Base-by-base conservation (phyloP, 1,139 yeast genomes). In the Yamadazyma blattariae region DNA sequence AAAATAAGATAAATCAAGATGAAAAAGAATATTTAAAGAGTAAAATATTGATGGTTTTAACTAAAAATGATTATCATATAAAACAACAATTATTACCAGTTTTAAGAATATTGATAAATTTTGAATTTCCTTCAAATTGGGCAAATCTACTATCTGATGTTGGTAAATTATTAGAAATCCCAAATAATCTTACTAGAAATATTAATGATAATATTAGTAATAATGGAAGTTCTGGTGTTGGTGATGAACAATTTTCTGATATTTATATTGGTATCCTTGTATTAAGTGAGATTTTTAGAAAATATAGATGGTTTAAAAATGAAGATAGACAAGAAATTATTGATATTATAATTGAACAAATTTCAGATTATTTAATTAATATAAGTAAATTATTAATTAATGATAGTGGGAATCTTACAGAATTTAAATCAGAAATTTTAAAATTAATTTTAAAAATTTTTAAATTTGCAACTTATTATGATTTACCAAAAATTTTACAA, bases 401-500 rank as follows among this genome's bases (percentile, higher is more conserved):
- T 22, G 7, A 17, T 17, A 5, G 5, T 5, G 7, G 7, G 5
- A 47, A 52, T n/a, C 53, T 65, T 34, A 56, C 67, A n/a, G 74
- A 72, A 36, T 52, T 62, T 18, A 55, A 66, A 5, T 94, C 92
- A 10, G 96, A 88, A 45, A 81, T 90, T 68, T 64, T 88, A 35
- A 85, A 84, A 47, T 67, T 87, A 46, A 74, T 89, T 30, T 61
- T 90, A 38, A 92, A 92, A 56, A 71, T 77, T 35, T 89, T 82
- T 67, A 90, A 90, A 58, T 86, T 84, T 58, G 86, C 82, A 30
- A 84, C 94, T 2, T 84, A 80, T 55, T 77, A 75, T 47, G 96
- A 87, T 49, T 65, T 92, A 31, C 97, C 97, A 1, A 64, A 55
- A 6, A 73, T 77, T 3, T 65, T 90, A 39, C 95, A 84, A 56